phyloP scores from a whole-genome alignment of 345 rosid genomes.

The Rhizophora mangle region DNA sequence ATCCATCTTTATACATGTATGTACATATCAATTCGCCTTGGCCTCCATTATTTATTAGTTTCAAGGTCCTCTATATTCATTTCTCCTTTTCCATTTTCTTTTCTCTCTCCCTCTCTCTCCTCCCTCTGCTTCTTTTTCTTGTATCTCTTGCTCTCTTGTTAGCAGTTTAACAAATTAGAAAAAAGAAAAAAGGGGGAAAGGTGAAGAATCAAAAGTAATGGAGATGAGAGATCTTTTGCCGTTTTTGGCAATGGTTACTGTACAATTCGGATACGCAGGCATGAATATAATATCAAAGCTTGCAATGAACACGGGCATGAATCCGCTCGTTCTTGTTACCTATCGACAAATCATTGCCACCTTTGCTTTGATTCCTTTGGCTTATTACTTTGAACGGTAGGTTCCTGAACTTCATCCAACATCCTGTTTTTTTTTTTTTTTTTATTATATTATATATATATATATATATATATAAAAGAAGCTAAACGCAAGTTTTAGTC shows the following conservation, averaged over 20 bases:
- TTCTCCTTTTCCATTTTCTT: neutral
- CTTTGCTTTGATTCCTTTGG: constrained; percentile 62
- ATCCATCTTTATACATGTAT: neutral
- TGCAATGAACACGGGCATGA: constrained; percentile 86
- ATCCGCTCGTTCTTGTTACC: constrained; percentile 72
- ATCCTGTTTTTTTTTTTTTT: too few species aligned
- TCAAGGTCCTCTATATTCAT: neutral
- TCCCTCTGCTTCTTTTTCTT: neutral
- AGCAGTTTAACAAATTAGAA: neutral
- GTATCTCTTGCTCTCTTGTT: neutral
- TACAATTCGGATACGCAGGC: constrained; percentile 77
- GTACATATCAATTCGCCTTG: neutral
- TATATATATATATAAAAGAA: too few species aligned
- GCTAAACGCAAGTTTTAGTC: too few species aligned
- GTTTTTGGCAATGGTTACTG: constrained; percentile 66
- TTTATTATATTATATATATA: too few species aligned
- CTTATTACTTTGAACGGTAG: constrained; percentile 70
- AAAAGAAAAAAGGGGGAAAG: neutral
- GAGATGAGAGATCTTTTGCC: constrained; percentile 47
- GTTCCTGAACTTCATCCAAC: neutral
- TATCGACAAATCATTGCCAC: constrained; percentile 82
- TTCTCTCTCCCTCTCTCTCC: neutral
- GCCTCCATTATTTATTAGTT: neutral
- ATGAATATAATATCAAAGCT: constrained; percentile 83
- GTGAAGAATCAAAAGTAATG: constrained; percentile 7